Base-by-base conservation (phyloP, 768 basidiomycete species). In the Amyloporia xantha region DNA sequence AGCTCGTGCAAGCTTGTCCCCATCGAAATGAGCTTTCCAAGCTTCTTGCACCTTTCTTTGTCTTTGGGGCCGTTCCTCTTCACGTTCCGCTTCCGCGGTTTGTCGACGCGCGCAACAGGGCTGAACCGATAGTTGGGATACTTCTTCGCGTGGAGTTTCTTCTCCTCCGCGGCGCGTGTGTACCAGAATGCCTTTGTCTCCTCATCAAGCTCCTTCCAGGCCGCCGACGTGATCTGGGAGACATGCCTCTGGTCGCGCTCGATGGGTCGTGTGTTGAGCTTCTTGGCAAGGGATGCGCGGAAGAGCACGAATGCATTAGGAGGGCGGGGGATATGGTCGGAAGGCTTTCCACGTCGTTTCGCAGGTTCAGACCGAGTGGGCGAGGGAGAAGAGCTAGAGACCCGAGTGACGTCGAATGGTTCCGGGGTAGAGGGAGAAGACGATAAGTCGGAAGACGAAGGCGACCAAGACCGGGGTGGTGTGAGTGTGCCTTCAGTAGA, bases 241-340 rank as follows among this genome's bases (percentile, higher is more conserved):
- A 91, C 73, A 1, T 75, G 72, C 58, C 79, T 77, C 48, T 77
- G 43, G 33, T 65, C 63, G 5, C 45, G 42, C 45, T 53, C 50
- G 24, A 51, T 41, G 5, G 59, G 47, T 27, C 68, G 67, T 24
- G 69, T 66, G 38, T 69, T 67, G 19, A 66, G 62, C 62, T 60
- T 56, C 76, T 69, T 49, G 64, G 71, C 51, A 72, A 74, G 82
- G 45, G 79, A 74, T 58, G 81, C 82, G 23, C 84, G 79, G 67
- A 84, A 86, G 46, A 86, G 75, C 61, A 86, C 82, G 65, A 86
- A 86, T 40, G 79, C 70, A 50, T 86, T 86, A 1, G 77, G 72
- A 4, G 84, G 84, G 5, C 84, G 77, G 19, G 81, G 78, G 35
- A 84, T 72, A 72, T 76, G 77, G 23, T 63, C 66, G 1, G 81